Conservation (phyloP, 805 yeast species). For the Komagataella phaffii region DNA sequence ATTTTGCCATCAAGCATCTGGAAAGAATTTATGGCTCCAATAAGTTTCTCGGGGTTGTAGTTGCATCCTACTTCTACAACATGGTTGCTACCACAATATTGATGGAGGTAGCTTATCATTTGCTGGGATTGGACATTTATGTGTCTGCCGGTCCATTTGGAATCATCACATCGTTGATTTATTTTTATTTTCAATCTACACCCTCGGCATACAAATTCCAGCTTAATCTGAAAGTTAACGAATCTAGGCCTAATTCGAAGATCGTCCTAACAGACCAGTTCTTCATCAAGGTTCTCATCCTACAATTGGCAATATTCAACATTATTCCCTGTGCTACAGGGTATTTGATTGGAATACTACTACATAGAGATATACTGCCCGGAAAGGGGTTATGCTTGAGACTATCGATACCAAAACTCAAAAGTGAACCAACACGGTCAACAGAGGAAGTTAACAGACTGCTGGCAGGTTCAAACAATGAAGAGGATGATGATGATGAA, state of each 20-base stretch:
- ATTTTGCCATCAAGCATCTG: constrained; percentile 37
- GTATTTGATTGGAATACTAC: constrained; percentile 27
- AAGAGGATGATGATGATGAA: constrained; percentile 8
- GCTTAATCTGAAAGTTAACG: constrained; percentile 19
- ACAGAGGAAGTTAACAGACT: constrained; percentile 2
- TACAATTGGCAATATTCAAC: constrained; percentile 22
- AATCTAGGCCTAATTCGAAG: constrained; percentile 11
- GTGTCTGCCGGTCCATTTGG: constrained; percentile 31
- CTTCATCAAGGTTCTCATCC: constrained; percentile 14
- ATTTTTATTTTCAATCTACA: constrained; percentile 23
- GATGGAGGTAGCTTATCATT: constrained; percentile 14
- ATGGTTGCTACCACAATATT: constrained; percentile 21
- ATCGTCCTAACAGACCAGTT: constrained; percentile 20
- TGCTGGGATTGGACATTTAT: constrained; percentile 25
- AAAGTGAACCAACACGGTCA: background rate
- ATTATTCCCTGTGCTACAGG: constrained; percentile 25
- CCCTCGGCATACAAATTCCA: constrained; percentile 27
- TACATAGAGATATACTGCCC: constrained; percentile 28
- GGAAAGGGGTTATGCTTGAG: constrained; percentile 19
- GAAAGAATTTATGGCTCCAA: constrained; percentile 47
- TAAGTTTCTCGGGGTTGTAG: constrained; percentile 33
- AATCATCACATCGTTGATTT: constrained; percentile 21
- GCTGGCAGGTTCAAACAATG: constrained; percentile 1
- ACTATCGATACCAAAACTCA: constrained; percentile 10
- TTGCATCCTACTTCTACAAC: constrained; percentile 34